phyloP scores from a whole-genome alignment of 768 basidiomycete genomes.

The Fomitopsis pulvina region DNA sequence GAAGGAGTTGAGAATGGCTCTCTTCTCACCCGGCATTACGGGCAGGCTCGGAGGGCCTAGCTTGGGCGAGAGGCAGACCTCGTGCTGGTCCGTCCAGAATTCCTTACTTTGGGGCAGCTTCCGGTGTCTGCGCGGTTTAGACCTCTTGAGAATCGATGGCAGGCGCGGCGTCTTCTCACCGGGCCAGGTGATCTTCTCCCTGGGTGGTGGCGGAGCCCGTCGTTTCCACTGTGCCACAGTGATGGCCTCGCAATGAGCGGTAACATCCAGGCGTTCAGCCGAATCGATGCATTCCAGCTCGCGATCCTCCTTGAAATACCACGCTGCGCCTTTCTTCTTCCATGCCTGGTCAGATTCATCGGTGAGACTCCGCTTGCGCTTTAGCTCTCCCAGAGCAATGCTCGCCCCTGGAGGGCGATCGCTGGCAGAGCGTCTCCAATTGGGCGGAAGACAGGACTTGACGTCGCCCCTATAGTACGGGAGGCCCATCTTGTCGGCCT shows the following conservation, averaged over 20 bases:
- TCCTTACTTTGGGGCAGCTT: too few relatives aligned
- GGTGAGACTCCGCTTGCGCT: constrained; percentile 2
- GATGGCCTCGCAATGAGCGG: not conserved
- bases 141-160: constrained; percentile 8
- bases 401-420: not conserved
- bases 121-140: not conserved
- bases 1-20: constrained; percentile 1
- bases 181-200: too few relatives aligned
- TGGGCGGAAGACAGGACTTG: not conserved
- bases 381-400: constrained; percentile 5
- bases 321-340: not conserved
- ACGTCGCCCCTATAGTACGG: constrained; percentile 7
- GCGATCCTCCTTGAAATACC: constrained; percentile 6
- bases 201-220: not conserved
- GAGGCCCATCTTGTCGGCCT: constrained; percentile 6
- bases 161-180: not conserved
- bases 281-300: not conserved
- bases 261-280: constrained; percentile 1
- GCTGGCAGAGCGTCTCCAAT: constrained; percentile 3
- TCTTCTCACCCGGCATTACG: not conserved
- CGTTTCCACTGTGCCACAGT: not conserved
- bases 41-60: not conserved
- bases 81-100: not conserved
- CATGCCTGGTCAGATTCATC: not conserved
- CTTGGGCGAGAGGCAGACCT: constrained; percentile 6